Evolutionary conservation across 768 basidiomycete genomes (phyloP).

Genomic region (Calocybe gangraenosa): DNA sequence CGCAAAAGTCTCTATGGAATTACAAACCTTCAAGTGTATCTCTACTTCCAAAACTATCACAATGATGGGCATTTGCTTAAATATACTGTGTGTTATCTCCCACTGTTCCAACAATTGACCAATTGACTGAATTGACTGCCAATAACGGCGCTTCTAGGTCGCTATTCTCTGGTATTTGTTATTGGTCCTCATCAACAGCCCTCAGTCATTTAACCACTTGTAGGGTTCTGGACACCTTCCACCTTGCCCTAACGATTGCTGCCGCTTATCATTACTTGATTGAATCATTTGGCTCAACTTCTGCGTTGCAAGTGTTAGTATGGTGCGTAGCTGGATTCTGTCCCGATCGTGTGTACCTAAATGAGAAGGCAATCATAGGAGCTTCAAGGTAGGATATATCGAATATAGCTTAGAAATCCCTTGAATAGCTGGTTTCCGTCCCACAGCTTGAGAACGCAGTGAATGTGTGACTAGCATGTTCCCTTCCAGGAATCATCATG

Average conservation of each 20-base stretch:
- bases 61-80: slow-evolving; percentile 19
- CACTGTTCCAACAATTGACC: too few relatives aligned
- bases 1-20: slow-evolving; percentile 15
- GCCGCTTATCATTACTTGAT: slow-evolving; percentile 27
- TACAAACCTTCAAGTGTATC: slow-evolving; percentile 20
- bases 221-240: slow-evolving; percentile 21
- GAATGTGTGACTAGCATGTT: background rate
- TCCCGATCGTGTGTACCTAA: background rate
- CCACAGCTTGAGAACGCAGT: too few relatives aligned
- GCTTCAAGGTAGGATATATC: too few relatives aligned
- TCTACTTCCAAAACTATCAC: slow-evolving; percentile 20
- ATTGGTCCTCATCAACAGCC: background rate
- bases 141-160: slow-evolving; percentile 18
- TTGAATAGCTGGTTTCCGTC: slow-evolving; percentile 16
- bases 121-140: too few relatives aligned
- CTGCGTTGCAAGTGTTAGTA: slow-evolving; percentile 10
- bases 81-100: too few relatives aligned
- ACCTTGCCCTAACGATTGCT: slow-evolving; percentile 21
- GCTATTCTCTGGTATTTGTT: slow-evolving; percentile 15
- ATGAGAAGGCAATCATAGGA: too few relatives aligned
- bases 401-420: slow-evolving; percentile 18
- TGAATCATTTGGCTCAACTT: slow-evolving; percentile 18
- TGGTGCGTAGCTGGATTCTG: slow-evolving; percentile 6
- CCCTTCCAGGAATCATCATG: slow-evolving; percentile 12
- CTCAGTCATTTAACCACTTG: background rate